Base-by-base conservation (phyloP, 2,329 filamentous ascomycete species). In the Grosmannia clavigera region DNA sequence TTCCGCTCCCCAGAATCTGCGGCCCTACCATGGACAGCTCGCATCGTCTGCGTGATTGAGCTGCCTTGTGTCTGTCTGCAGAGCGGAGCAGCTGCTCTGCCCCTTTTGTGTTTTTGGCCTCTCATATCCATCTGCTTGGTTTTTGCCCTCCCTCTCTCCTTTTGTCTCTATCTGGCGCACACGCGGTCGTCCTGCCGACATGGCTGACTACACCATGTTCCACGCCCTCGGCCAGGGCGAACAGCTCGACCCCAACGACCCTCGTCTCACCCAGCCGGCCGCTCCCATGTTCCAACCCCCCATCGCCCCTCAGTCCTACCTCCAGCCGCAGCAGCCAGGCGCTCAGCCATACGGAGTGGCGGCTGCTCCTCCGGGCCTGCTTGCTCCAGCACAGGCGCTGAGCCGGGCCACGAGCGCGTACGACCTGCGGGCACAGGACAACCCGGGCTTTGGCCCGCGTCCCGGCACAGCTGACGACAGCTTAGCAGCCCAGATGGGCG, bases 401-500 rank as follows among this genome's bases (percentile, higher is more conserved):
- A 74, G 75, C 63, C 73, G 72, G 33, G 68, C 66, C 1, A 70
- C 65, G 58, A 61, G 65, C 55, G 67, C 68, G 14, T 61, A 61
- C 50, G 61, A 68, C 61, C 40, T 58, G 54, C 1, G 61, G 59
- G n/a, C 69, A 69, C 58, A 69, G 67, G 53, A 63, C 64, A 3
- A 67, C 66, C 0, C 61, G 16, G 43, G 33, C 33, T 29, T 40
- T 11, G n/a, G 11, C 19, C 29, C 66, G 29, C 66, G 67, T 67
- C 40, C 72, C 68, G 58, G 69, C 65, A 22, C 71, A 71, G 63
- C 69, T 61, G 79, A 83, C 53, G 31, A 22, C 60, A 77, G 76
- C 19, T 71, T 90, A 62, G 80, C 84, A 55, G 80, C 84, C 60
- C 90, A 95, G 72, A 87, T 95, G 86, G 85, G 86, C 51, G 84